Conservation (phyloP, 176 grass and related monocot species). For the Juncus effusus region DNA sequence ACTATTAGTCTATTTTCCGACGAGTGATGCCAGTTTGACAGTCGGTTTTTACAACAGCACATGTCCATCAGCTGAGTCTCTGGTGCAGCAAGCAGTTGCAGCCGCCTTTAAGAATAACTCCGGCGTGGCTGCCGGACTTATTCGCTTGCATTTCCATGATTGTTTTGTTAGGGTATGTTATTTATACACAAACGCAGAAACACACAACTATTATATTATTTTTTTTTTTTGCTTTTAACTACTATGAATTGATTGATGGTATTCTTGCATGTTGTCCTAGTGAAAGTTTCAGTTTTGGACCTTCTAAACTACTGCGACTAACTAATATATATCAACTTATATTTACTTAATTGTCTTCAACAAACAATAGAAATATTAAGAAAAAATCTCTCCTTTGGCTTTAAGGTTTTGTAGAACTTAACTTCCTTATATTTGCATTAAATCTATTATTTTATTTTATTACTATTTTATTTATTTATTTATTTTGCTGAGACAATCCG, state of each 20-base stretch:
- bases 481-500: too few relatives aligned
- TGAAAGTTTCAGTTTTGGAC: neutral
- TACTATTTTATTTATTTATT: too few relatives aligned
- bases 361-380: too few relatives aligned
- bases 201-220: too few relatives aligned
- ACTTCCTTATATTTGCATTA: too few relatives aligned
- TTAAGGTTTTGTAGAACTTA: too few relatives aligned
- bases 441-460: too few relatives aligned
- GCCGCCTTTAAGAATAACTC: conserved; percentile 51
- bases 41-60: conserved; percentile 57
- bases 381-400: too few relatives aligned
- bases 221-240: too few relatives aligned
- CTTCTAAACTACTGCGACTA: neutral
- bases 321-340: too few relatives aligned
- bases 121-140: conserved; percentile 57
- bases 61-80: conserved; percentile 56
- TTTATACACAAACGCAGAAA: neutral
- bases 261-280: neutral
- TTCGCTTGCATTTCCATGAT: conserved; percentile 80
- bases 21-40: conserved; percentile 14
- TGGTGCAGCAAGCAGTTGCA: conserved; percentile 52
- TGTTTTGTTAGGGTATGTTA: conserved; percentile 61
- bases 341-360: too few relatives aligned
- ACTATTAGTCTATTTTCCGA: neutral
- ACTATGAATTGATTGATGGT: too few relatives aligned